Conservation (phyloP, 164 flowering plant species). For the Vitis amurensis region DNA sequence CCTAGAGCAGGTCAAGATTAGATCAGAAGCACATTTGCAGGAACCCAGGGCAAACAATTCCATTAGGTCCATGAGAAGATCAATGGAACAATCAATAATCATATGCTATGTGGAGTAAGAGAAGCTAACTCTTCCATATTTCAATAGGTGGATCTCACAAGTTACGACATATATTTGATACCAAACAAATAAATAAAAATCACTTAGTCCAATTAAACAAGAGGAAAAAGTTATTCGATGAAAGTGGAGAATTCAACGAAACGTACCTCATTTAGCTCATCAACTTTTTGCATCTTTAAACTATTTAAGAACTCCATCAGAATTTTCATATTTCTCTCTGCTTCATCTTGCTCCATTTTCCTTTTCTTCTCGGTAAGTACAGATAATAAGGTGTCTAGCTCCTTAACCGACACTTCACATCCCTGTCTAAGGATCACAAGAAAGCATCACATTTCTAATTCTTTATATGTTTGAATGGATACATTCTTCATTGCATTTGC, state of each 20-base stretch:
- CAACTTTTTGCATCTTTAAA: conserved; percentile 77
- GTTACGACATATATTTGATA: not conserved
- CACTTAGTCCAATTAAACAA: not conserved
- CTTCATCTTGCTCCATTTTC: conserved; percentile 97
- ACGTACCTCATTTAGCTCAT: conserved; percentile 84
- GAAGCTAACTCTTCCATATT: not conserved
- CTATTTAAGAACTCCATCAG: conserved; percentile 76
- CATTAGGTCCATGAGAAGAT: not conserved
- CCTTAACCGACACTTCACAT: conserved; percentile 83
- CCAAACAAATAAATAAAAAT: not conserved
- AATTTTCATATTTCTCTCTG: conserved; percentile 88
- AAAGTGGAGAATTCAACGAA: not conserved
- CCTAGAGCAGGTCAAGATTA: not conserved
- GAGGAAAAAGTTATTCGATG: too few species aligned
- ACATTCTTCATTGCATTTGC: not conserved
- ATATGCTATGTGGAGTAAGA: not conserved
- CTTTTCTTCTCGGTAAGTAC: conserved; percentile 86
- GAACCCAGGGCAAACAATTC: not conserved
- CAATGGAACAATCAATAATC: not conserved
- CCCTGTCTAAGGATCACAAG: conserved; percentile 70
- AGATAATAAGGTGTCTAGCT: conserved; percentile 67
- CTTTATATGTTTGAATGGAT: not conserved
- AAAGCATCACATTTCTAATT: conserved; percentile 23
- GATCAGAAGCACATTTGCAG: not conserved
- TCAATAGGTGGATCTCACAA: not conserved